Conservation (phyloP, 2,329 filamentous ascomycete genomes). For the Trichoderma atroviride region DNA sequence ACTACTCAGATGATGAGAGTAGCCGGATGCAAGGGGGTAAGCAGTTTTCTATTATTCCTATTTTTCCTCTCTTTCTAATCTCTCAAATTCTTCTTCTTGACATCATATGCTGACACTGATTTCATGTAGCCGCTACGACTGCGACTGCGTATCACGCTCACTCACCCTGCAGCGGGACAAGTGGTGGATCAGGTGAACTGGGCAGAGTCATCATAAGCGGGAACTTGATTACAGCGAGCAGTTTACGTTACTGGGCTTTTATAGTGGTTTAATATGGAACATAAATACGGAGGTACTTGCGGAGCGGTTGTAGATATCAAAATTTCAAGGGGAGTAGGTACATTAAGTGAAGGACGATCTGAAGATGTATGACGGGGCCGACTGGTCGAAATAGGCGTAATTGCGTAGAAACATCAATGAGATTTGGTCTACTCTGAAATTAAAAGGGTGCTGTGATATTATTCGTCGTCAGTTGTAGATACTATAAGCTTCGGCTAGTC, state of each 20-base stretch:
- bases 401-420: conserved; percentile 5
- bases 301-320: conserved; percentile 22
- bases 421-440: conserved; percentile 6
- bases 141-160: conserved; percentile 81
- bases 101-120: background rate
- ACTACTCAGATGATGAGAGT: conserved; percentile 92
- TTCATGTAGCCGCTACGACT: conserved; percentile 72
- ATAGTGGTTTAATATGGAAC: conserved; percentile 14
- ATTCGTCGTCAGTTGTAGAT: background rate
- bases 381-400: conserved; percentile 1
- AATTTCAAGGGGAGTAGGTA: conserved; percentile 10
- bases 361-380: background rate
- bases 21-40: conserved; percentile 82
- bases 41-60: conserved; percentile 45
- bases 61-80: background rate
- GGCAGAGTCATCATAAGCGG: conserved; percentile 68
- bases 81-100: too few relatives aligned
- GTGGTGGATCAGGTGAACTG: conserved; percentile 95
- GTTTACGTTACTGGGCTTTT: conserved; percentile 8
- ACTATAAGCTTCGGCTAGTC: background rate
- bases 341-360: conserved; percentile 1
- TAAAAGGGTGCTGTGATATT: background rate
- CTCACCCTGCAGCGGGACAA: conserved; percentile 68
- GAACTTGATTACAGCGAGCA: conserved; percentile 2
- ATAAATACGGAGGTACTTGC: conserved; percentile 7